Percentiles rank a stretch among this genome's conserved stretches.
phyloP scores from a whole-genome alignment of 2,329 filamentous ascomycete genomes.

The Hypoxylon rubiginosum region DNA sequence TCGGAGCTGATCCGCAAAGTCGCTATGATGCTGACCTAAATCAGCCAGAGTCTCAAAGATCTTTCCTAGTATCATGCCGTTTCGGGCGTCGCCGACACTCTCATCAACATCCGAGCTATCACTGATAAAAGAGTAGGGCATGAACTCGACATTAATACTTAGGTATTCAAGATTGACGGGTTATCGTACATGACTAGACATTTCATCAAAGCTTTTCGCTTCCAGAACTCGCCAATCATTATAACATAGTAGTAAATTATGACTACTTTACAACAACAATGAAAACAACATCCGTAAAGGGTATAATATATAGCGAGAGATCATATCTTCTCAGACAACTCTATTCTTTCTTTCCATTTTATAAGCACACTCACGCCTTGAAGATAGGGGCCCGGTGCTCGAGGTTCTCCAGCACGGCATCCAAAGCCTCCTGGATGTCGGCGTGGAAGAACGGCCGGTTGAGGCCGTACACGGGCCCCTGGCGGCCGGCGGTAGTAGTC shows the following conservation, averaged over 20 bases:
- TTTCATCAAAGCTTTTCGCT: conserved; percentile 3
- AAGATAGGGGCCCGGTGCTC: conserved; percentile 30
- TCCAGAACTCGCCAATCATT: not conserved
- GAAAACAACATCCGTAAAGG: conserved; percentile 16
- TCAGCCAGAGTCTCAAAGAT: too few species aligned
- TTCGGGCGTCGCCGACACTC: too few species aligned
- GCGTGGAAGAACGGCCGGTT: conserved; percentile 68
- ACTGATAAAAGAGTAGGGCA: not conserved
- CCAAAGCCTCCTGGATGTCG: conserved; percentile 55
- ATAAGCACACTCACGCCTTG: conserved; percentile 7
- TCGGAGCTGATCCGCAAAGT: too few species aligned
- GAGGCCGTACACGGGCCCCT: conserved; percentile 57
- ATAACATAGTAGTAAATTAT: not conserved
- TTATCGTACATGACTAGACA: conserved; percentile 6
- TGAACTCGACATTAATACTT: not conserved
- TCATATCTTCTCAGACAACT: conserved; percentile 21
- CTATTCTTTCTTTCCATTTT: not conserved
- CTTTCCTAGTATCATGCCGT: too few species aligned
- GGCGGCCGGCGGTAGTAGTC: conserved; percentile 19
- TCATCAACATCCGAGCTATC: too few species aligned
- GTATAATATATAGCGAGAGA: conserved; percentile 20
- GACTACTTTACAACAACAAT: not conserved
- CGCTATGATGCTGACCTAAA: too few species aligned
- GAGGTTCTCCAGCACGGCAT: conserved; percentile 62
- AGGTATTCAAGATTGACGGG: conserved; percentile 2